These are phyloP conservation scores for Boletus insuetus DNA, from an alignment of 768 basidiomycete species.

Conservation along the genomic window DNA sequence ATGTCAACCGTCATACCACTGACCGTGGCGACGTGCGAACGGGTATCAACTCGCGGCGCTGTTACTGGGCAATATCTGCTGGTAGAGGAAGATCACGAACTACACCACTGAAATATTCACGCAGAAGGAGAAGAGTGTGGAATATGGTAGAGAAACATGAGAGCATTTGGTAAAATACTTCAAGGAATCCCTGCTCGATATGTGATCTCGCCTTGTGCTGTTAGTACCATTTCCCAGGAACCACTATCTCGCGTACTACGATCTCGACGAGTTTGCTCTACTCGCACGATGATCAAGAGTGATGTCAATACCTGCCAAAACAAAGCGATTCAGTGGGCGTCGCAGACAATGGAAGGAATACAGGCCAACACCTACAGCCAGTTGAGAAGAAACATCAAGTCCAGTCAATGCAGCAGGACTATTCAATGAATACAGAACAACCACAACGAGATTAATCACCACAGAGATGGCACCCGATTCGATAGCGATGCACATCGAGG, in stretches of 20 bases:
- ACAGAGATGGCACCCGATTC: background rate
- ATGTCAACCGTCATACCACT: no score
- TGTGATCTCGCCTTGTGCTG: background rate
- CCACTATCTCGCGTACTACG: background rate
- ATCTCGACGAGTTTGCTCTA: background rate
- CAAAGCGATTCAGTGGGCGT: background rate
- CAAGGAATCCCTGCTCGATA: background rate
- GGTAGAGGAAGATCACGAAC: no score
- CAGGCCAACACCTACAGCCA: background rate
- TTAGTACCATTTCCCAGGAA: background rate
- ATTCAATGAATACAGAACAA: background rate
- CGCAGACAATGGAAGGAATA: background rate
- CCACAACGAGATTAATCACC: background rate
- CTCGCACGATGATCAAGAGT: constrained; percentile 1
- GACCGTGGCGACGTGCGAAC: no score
- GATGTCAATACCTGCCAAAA: background rate
- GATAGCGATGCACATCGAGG: background rate
- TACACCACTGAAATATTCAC: background rate
- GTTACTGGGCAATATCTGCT: no score
- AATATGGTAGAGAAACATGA: no score
- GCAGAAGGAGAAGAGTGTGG: background rate
- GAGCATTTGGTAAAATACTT: background rate
- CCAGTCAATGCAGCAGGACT: background rate
- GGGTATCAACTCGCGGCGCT: no score
- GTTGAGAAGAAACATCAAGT: background rate